These are phyloP conservation scores for Plasmodium fragile DNA, from an alignment of 169 alveolate genomes.

Conservation along the genomic window DNA sequence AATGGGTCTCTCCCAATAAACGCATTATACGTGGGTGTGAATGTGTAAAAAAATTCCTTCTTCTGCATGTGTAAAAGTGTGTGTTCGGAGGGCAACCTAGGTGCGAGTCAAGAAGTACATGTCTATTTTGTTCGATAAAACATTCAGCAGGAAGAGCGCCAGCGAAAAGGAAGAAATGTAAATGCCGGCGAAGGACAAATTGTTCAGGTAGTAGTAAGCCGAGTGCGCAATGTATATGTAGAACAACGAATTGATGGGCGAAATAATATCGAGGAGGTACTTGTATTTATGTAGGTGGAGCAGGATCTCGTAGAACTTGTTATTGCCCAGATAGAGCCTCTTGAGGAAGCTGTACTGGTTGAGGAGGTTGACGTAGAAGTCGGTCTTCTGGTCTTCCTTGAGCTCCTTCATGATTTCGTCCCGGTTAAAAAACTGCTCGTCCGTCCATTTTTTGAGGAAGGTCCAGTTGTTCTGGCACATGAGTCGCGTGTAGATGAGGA, in stretches of 20 bases:
- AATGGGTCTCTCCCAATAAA: neutral
- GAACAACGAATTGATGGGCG: conserved; percentile 57
- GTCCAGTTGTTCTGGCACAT: conserved; percentile 52
- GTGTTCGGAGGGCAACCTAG: neutral
- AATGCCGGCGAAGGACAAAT: conserved; percentile 72
- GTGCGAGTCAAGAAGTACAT: conserved; percentile 33
- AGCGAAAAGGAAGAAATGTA: conserved; percentile 69
- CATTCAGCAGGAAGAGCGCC: conserved; percentile 12
- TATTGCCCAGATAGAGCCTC: conserved; percentile 61
- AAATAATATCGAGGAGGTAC: conserved; percentile 62
- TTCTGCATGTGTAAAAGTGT: neutral
- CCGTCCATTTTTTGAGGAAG: conserved; percentile 69
- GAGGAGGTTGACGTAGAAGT: conserved; percentile 64
- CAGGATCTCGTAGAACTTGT: conserved; percentile 52
- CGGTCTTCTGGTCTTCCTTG: conserved; percentile 44
- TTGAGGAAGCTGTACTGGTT: conserved; percentile 59
- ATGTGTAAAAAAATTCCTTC: neutral
- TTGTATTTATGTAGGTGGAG: conserved; percentile 55
- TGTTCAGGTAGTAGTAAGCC: conserved; percentile 48
- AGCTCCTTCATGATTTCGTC: conserved; percentile 41
- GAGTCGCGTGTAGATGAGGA: conserved; percentile 52
- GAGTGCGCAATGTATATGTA: conserved; percentile 75
- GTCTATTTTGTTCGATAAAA: conserved; percentile 66
- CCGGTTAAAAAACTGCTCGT: conserved; percentile 64
- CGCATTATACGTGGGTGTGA: neutral